These are phyloP conservation scores for Alternaria sp. DNA, from an alignment of 2,329 filamentous ascomycete genomes.

Conservation along the genomic window DNA sequence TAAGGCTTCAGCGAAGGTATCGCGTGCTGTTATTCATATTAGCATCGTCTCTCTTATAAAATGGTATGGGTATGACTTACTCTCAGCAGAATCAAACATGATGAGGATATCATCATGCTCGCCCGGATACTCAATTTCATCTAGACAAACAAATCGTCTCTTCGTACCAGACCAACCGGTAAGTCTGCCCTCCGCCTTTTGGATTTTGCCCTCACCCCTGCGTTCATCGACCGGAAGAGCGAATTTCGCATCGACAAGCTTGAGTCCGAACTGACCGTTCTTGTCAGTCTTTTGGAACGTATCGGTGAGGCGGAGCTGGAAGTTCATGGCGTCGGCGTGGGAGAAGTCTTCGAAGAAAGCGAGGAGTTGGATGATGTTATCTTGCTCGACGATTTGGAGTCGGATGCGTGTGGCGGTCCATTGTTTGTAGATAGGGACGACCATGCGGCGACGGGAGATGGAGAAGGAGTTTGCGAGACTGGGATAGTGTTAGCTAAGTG, in stretches of 20 bases:
- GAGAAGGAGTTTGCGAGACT: constrained; percentile 73
- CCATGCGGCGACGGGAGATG: constrained; percentile 84
- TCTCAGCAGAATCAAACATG: constrained; percentile 78
- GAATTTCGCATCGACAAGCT: constrained; percentile 90
- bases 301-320: constrained; percentile 83
- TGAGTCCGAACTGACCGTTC: constrained; percentile 69
- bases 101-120: constrained; percentile 93
- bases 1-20: constrained; percentile 54
- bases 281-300: constrained; percentile 70
- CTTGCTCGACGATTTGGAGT: constrained; percentile 79
- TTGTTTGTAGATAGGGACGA: constrained; percentile 92
- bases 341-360: constrained; percentile 89
- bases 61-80: constrained; percentile 57
- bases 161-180: constrained; percentile 63
- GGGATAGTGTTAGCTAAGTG: constrained; percentile 24
- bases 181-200: constrained; percentile 56
- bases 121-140: constrained; percentile 85
- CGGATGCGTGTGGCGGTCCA: constrained; percentile 85
- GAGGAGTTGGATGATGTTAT: constrained; percentile 77
- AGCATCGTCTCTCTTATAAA: not conserved
- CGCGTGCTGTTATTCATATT: constrained; percentile 48
- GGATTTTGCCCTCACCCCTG: constrained; percentile 56
- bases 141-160: constrained; percentile 80
- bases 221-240: constrained; percentile 70
- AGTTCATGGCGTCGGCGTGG: constrained; percentile 88